phyloP scores from a whole-genome alignment of 148 eudicot genomes.

The Vaccinium myrtillus region DNA sequence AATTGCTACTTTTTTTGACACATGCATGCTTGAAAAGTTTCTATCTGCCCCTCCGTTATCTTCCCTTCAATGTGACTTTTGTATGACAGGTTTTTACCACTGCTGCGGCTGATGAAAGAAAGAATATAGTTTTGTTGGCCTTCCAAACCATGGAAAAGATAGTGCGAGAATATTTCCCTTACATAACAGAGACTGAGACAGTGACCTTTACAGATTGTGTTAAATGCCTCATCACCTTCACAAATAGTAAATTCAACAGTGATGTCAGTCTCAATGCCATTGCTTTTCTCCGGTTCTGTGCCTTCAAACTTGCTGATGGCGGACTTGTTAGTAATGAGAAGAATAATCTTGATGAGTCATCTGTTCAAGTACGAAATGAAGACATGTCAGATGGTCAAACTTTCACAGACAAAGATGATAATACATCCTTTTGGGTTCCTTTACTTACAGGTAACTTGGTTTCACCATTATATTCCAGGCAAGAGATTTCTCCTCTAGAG shows the following conservation, averaged over 20 bases:
- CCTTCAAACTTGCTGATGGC: slow-evolving; percentile 97
- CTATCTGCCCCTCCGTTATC: not conserved
- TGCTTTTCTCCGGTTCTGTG: slow-evolving; percentile 97
- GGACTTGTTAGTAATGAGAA: slow-evolving; percentile 70
- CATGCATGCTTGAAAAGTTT: slow-evolving; percentile 16
- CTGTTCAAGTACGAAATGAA: slow-evolving; percentile 31
- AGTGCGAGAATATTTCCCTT: slow-evolving; percentile 91
- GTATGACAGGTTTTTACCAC: slow-evolving; percentile 75
- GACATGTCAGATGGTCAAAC: slow-evolving; percentile 47
- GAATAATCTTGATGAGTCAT: slow-evolving; percentile 44
- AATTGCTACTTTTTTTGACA: not conserved
- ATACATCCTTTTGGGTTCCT: slow-evolving; percentile 83
- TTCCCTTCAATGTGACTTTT: slow-evolving; percentile 15
- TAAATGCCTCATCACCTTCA: slow-evolving; percentile 92
- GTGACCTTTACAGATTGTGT: slow-evolving; percentile 92
- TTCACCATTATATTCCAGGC: slow-evolving; percentile 1
- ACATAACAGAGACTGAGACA: slow-evolving; percentile 94
- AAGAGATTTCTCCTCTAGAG: not conserved
- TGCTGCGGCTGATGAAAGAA: slow-evolving; percentile 98
- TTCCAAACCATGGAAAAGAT: slow-evolving; percentile 98
- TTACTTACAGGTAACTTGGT: slow-evolving; percentile 73
- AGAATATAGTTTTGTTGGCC: slow-evolving; percentile 87
- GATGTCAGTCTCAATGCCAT: slow-evolving; percentile 99
- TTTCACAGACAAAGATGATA: slow-evolving; percentile 57
- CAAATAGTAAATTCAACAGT: slow-evolving; percentile 82